Percentiles rank a stretch among this genome's conserved stretches.
These are phyloP conservation scores for Apiotrichum gamsii DNA, from an alignment of 1,284 basidiomycete genomes.

Conservation along the genomic window DNA sequence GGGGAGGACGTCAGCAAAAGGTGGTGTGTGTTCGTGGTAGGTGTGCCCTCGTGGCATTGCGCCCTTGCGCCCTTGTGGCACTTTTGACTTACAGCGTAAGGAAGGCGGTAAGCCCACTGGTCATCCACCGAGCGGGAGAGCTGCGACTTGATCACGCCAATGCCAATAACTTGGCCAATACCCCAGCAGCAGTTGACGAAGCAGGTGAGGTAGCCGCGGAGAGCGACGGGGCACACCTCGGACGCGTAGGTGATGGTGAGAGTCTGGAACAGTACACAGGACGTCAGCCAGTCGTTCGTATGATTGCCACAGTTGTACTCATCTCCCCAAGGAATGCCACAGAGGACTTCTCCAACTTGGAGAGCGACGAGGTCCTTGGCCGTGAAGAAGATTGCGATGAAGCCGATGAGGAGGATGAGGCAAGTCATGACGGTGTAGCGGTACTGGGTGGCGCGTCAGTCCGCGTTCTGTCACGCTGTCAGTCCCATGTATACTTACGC, in stretches of 20 bases:
- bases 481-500: too few relatives aligned
- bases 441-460: too few relatives aligned
- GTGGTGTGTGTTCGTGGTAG: too few relatives aligned
- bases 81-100: too few relatives aligned
- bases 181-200: constrained; percentile 46
- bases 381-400: constrained; percentile 41
- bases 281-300: too few relatives aligned
- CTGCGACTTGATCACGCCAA: constrained; percentile 40
- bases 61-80: not conserved
- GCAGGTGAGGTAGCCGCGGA: constrained; percentile 42
- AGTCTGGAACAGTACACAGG: constrained; percentile 15
- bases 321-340: constrained; percentile 34
- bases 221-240: constrained; percentile 43
- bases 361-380: constrained; percentile 33
- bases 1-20: too few relatives aligned
- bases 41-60: not conserved
- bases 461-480: too few relatives aligned
- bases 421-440: constrained; percentile 35
- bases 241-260: constrained; percentile 29
- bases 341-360: constrained; percentile 35
- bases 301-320: too few relatives aligned
- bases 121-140: constrained; percentile 23
- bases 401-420: constrained; percentile 29
- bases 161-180: constrained; percentile 39
- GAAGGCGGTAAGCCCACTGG: constrained; percentile 36